A percentile compares a stretch with the other conserved stretches of the same genome.
Conservation (phyloP, 2,329 filamentous ascomycete species). For the Aspergillus chevalieri region DNA sequence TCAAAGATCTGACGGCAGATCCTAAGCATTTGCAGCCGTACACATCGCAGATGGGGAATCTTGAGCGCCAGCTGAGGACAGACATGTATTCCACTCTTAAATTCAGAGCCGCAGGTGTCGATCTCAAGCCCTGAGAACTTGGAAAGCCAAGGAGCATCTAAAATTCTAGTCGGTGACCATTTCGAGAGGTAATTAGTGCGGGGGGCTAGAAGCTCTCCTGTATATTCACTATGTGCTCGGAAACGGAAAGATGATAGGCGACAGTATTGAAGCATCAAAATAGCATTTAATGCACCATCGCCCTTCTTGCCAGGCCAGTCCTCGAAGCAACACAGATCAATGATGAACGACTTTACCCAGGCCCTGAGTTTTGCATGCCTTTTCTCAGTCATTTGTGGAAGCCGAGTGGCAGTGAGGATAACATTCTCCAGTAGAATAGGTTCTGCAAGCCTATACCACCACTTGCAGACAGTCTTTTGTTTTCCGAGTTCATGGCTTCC, state of each 20-base stretch:
- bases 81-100: not conserved
- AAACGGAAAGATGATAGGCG: not conserved
- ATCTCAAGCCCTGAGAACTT: not conserved
- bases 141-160: not conserved
- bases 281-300: not conserved
- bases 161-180: not conserved
- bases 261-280: not conserved
- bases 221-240: not conserved
- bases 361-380: not conserved
- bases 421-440: not conserved
- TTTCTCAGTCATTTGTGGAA: not conserved
- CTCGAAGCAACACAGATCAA: not conserved
- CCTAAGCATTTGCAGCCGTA: not conserved
- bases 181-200: not conserved
- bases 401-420: not conserved
- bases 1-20: not conserved
- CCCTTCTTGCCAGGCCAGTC: not conserved
- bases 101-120: not conserved
- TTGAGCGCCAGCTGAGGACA: not conserved
- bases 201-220: not conserved
- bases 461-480: not conserved
- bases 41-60: not conserved
- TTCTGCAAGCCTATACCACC: not conserved
- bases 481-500: not conserved
- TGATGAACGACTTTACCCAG: not conserved